phyloP scores from a whole-genome alignment of 1,139 yeast genomes.

The Geotrichum bryndzae region DNA sequence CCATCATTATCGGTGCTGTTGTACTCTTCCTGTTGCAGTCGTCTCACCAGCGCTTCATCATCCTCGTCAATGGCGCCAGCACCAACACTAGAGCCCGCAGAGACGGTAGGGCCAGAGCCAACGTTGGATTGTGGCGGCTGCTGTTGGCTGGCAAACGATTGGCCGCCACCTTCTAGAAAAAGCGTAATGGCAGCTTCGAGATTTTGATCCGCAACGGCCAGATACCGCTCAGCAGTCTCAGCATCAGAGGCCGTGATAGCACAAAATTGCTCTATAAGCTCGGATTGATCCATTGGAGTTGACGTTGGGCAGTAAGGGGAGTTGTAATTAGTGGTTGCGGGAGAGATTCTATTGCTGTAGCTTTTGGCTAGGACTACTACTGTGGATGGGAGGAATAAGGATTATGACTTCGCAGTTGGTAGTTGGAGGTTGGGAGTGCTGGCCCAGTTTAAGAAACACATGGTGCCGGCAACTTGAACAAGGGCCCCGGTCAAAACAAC shows the following conservation, averaged over 20 bases:
- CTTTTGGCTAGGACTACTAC: background rate
- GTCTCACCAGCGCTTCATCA: slow-evolving; percentile 59
- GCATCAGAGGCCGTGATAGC: slow-evolving; percentile 80
- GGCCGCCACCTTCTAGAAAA: slow-evolving; percentile 68
- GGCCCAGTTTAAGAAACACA: background rate
- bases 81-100: background rate
- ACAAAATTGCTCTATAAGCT: slow-evolving; percentile 62
- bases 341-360: background rate
- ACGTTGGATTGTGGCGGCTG: background rate
- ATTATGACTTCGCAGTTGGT: background rate
- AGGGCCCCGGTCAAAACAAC: too few relatives aligned
- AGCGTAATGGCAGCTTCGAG: slow-evolving; percentile 81
- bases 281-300: slow-evolving; percentile 27
- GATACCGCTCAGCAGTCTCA: slow-evolving; percentile 65
- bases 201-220: slow-evolving; percentile 74
- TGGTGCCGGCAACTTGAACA: too few relatives aligned
- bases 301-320: background rate
- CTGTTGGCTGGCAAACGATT: slow-evolving; percentile 33
- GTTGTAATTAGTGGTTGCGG: background rate
- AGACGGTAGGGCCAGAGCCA: background rate
- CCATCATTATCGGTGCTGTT: slow-evolving; percentile 36
- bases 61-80: slow-evolving; percentile 26
- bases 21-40: slow-evolving; percentile 57
- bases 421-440: background rate
- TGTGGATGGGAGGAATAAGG: background rate